Conservation (phyloP, 192 early-diverging fungal genomes). For the Coemansia javaensis region DNA sequence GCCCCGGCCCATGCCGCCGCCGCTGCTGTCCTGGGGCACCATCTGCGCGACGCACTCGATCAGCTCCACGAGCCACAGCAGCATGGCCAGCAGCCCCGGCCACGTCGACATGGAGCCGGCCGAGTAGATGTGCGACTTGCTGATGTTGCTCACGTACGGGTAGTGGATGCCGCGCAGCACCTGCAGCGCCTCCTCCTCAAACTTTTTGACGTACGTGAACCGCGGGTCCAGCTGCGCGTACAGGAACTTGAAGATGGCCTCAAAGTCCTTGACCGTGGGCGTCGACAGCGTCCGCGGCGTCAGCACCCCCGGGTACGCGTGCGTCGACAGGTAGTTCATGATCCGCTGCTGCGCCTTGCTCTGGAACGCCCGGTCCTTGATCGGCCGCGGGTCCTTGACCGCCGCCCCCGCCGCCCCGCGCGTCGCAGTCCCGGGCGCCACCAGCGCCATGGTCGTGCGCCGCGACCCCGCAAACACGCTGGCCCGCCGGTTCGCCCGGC, state of each 20-base stretch:
- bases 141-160: conserved; percentile 53
- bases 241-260: conserved; percentile 68
- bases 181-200: conserved; percentile 64
- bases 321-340: conserved; percentile 59
- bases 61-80: conserved; percentile 75
- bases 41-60: conserved; percentile 56
- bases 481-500: conserved; percentile 41
- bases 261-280: conserved; percentile 69
- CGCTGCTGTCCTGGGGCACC: conserved; percentile 36
- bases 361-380: conserved; percentile 61
- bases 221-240: conserved; percentile 65
- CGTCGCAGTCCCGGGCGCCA: conserved; percentile 27
- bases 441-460: conserved; percentile 29
- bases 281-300: conserved; percentile 55
- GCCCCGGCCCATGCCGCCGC: too few relatives aligned
- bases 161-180: conserved; percentile 58
- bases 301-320: conserved; percentile 58
- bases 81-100: conserved; percentile 63
- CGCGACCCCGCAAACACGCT: conserved; percentile 49
- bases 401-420: conserved; percentile 36
- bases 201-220: conserved; percentile 58
- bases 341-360: conserved; percentile 55
- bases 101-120: conserved; percentile 64
- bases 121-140: conserved; percentile 64
- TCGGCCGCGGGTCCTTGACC: conserved; percentile 66